Evolutionary conservation across 768 basidiomycete species (phyloP).

Genomic region (Steccherinum ochraceum): DNA sequence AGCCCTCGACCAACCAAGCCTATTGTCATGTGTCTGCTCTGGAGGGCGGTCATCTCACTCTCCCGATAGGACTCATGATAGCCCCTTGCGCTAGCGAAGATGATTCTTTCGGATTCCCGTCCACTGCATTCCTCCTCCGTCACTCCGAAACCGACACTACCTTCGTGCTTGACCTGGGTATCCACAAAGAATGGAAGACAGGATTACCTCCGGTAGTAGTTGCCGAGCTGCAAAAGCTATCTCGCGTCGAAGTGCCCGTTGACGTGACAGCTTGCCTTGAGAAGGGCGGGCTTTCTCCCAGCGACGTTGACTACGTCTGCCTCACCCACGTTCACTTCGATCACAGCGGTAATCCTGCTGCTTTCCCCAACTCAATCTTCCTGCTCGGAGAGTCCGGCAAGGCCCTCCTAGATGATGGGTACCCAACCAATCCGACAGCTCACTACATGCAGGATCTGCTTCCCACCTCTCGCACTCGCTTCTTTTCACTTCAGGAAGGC

Average conservation of each 20-base stretch:
- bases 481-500: conserved; percentile 16
- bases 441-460: conserved; percentile 32
- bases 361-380: conserved; percentile 41
- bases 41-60: conserved; percentile 39
- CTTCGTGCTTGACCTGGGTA: conserved; percentile 49
- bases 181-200: conserved; percentile 21
- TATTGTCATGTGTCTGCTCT: conserved; percentile 51
- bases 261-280: conserved; percentile 39
- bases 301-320: conserved; percentile 37
- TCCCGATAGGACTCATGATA: conserved; percentile 12
- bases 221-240: conserved; percentile 19
- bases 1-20: conserved; percentile 36
- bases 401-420: conserved; percentile 30
- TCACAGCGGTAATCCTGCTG: conserved; percentile 38
- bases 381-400: conserved; percentile 38
- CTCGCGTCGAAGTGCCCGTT: conserved; percentile 8
- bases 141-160: conserved; percentile 36
- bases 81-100: background rate
- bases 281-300: conserved; percentile 39
- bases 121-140: conserved; percentile 45
- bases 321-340: conserved; percentile 54
- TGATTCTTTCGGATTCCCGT: conserved; percentile 23
- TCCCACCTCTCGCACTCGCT: conserved; percentile 15
- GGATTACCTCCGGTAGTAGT: conserved; percentile 7
- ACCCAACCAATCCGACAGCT: conserved; percentile 28